Percentiles rank a stretch among this genome's conserved stretches.
These are phyloP conservation scores for Chlorella variabilis DNA, from an alignment of 163 green algal species.

Conservation along the genomic window DNA sequence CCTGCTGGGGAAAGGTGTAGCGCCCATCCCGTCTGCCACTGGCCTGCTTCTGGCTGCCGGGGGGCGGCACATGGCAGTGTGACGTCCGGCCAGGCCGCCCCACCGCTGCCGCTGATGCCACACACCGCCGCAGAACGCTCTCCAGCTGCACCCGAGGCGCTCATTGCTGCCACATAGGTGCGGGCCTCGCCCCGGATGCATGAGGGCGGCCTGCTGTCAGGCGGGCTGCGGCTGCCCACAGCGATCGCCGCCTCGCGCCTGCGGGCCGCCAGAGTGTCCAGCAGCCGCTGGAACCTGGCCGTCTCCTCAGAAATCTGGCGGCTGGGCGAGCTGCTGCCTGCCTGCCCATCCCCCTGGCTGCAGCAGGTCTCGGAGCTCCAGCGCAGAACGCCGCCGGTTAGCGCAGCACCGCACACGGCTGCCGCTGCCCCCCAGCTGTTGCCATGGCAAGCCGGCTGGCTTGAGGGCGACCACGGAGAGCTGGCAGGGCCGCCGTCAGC, in stretches of 20 bases:
- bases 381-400: background rate
- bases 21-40: too few species aligned
- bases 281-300: constrained; percentile 2
- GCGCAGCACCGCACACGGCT: background rate
- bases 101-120: too few species aligned
- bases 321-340: background rate
- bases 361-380: background rate
- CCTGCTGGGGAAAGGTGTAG: too few species aligned
- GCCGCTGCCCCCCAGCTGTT: background rate
- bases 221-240: background rate
- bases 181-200: background rate
- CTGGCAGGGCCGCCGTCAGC: background rate
- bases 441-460: background rate
- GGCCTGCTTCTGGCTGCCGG: too few species aligned
- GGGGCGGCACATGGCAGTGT: too few species aligned
- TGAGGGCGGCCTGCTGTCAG: background rate
- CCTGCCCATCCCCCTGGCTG: background rate
- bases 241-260: background rate
- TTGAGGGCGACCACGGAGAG: background rate
- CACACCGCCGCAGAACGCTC: too few species aligned
- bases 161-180: background rate
- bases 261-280: background rate
- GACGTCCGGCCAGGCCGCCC: too few species aligned
- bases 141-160: background rate
- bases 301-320: constrained; percentile 13